These are phyloP conservation scores for Rhizomucor pusillus DNA, from an alignment of 371 early-diverging fungal species.

Conservation along the genomic window DNA sequence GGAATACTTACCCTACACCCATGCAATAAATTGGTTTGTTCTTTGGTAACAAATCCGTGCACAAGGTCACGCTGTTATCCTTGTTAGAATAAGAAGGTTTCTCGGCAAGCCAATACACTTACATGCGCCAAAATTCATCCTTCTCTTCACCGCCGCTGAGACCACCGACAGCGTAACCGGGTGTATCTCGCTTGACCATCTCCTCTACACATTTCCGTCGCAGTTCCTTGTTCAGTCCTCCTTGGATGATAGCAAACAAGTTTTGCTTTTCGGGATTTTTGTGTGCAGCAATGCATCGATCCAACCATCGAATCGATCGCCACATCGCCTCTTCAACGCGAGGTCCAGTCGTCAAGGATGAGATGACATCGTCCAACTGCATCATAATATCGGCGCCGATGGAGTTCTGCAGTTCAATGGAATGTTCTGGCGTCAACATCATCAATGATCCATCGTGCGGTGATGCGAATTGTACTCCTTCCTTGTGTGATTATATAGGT, in stretches of 20 bases:
- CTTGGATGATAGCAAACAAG: constrained; percentile 96
- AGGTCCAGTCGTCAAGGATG: constrained; percentile 78
- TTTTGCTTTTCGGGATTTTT: constrained; percentile 76
- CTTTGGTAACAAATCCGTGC: constrained; percentile 83
- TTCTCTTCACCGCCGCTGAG: constrained; percentile 96
- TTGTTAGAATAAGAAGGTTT: not conserved
- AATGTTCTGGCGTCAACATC: constrained; percentile 95
- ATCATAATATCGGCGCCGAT: constrained; percentile 98
- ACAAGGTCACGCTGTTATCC: constrained; percentile 61
- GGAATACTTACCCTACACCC: constrained; percentile 94
- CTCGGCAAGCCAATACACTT: constrained; percentile 13
- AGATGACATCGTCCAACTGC: constrained; percentile 97
- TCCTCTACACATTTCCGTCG: constrained; percentile 80
- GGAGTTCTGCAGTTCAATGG: constrained; percentile 90
- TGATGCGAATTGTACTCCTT: constrained; percentile 90
- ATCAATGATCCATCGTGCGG: constrained; percentile 81
- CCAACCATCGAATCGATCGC: constrained; percentile 94
- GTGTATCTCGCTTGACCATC: constrained; percentile 85
- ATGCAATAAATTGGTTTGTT: constrained; percentile 94
- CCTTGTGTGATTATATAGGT: too few relatives aligned
- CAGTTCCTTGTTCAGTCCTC: constrained; percentile 79
- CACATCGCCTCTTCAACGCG: constrained; percentile 93
- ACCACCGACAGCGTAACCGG: constrained; percentile 96
- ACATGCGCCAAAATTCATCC: constrained; percentile 87
- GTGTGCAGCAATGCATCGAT: constrained; percentile 87